These are phyloP conservation scores for Lichtheimia ramosa DNA, from an alignment of 371 early-diverging fungal genomes.

Conservation along the genomic window DNA sequence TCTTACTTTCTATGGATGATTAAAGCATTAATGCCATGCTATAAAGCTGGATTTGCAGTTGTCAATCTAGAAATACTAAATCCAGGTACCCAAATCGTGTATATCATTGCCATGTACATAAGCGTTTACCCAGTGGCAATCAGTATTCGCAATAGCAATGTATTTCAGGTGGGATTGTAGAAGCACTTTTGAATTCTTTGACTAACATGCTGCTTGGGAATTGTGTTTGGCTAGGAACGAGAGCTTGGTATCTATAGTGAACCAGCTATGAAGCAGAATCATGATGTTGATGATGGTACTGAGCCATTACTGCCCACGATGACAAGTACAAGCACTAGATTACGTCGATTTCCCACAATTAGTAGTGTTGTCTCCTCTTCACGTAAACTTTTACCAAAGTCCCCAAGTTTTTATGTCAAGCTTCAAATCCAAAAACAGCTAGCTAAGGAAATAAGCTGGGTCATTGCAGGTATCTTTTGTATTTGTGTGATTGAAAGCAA, in stretches of 20 bases:
- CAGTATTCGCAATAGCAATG: constrained; percentile 47
- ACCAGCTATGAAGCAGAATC: neutral
- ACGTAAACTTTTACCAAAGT: constrained; percentile 3
- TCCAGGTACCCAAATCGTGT: constrained; percentile 39
- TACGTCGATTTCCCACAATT: constrained; percentile 8
- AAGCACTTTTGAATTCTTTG: neutral
- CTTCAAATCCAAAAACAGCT: constrained; percentile 22
- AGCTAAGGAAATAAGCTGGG: constrained; percentile 20
- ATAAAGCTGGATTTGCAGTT: constrained; percentile 41
- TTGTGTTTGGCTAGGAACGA: constrained; percentile 21
- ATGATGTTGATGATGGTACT: constrained; percentile 4
- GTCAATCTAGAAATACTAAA: constrained; percentile 39
- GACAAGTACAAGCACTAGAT: neutral
- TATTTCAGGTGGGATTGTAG: constrained; percentile 32
- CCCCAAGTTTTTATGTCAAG: constrained; percentile 23
- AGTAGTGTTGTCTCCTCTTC: constrained; percentile 15
- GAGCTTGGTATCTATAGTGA: constrained; percentile 21
- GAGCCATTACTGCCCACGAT: neutral
- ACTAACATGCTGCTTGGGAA: constrained; percentile 7
- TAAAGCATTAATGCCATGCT: no score
- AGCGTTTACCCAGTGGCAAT: constrained; percentile 49
- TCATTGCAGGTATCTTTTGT: constrained; percentile 14
- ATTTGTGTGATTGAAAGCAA: constrained; percentile 16
- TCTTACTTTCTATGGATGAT: no score
- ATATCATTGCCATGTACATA: constrained; percentile 50